Evolutionary conservation across 768 basidiomycete genomes (phyloP).

Genomic region (Sporobolomyces pararoseus): DNA sequence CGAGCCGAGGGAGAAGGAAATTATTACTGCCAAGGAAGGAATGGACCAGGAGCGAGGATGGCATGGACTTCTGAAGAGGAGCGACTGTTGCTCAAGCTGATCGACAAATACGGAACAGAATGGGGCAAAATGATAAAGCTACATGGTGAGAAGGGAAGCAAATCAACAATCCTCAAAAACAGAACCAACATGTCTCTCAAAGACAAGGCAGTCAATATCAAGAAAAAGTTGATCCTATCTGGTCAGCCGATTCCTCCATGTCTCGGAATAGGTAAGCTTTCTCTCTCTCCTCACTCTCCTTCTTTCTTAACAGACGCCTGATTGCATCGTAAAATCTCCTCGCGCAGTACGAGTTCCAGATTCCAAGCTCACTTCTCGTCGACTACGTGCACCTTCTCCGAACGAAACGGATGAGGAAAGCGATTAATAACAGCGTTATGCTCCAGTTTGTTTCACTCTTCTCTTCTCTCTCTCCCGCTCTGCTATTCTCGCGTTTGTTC

Average conservation of each 20-base stretch:
- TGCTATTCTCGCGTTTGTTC: too few species aligned
- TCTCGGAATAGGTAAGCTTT: not conserved
- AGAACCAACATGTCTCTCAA: constrained; percentile 10
- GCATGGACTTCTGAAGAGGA: not conserved
- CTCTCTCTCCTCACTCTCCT: too few species aligned
- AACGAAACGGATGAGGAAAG: not conserved
- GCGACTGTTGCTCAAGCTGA: not conserved
- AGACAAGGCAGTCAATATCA: constrained; percentile 27
- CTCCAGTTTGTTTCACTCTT: too few species aligned
- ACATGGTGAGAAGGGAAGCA: constrained; percentile 2
- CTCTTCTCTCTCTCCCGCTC: too few species aligned
- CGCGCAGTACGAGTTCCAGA: not conserved
- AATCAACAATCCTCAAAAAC: not conserved
- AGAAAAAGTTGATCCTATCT: too few species aligned
- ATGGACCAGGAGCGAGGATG: not conserved
- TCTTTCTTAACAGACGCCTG: too few species aligned
- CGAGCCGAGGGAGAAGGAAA: constrained; percentile 1
- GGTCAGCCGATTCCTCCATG: constrained; percentile 1
- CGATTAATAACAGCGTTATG: too few species aligned
- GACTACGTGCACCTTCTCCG: constrained; percentile 1
- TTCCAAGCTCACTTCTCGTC: not conserved
- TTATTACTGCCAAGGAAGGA: not conserved
- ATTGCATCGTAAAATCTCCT: too few species aligned
- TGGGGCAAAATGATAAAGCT: constrained; percentile 2
- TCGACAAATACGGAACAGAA: not conserved